phyloP scores from a whole-genome alignment of 2,329 filamentous ascomycete species.

The Microdochium nivale region DNA sequence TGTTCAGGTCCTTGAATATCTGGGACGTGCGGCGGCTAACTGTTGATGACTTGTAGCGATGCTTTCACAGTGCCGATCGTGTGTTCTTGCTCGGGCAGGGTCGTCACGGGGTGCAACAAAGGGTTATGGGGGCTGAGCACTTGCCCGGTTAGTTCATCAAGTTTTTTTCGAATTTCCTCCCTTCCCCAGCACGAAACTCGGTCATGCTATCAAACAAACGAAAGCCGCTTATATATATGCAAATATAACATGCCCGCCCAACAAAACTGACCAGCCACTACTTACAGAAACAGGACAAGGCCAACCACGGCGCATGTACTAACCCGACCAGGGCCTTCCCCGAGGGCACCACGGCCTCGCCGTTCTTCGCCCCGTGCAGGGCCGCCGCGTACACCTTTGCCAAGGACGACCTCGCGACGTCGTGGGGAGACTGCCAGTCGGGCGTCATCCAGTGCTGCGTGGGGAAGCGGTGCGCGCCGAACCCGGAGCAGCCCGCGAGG shows the following conservation, averaged over 20 bases:
- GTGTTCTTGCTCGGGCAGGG: neutral
- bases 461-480: neutral
- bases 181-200: too few relatives aligned
- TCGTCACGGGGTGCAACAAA: neutral
- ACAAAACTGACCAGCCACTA: neutral
- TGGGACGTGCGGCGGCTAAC: too few relatives aligned
- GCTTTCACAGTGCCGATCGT: neutral
- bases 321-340: neutral
- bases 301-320: neutral
- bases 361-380: neutral
- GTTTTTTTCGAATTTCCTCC: neutral
- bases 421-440: neutral
- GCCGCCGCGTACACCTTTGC: neutral
- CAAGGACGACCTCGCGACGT: neutral
- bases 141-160: neutral
- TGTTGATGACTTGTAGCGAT: too few relatives aligned
- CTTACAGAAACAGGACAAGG: neutral
- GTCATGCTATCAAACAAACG: too few relatives aligned
- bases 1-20: too few relatives aligned
- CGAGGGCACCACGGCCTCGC: neutral
- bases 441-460: neutral
- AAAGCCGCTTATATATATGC: too few relatives aligned
- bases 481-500: neutral
- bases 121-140: neutral
- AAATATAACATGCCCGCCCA: too few relatives aligned